A percentile compares a stretch with the other conserved stretches of the same genome.
Conservation (phyloP, 2,329 filamentous ascomycete species). For the Bipolaris oryzae region DNA sequence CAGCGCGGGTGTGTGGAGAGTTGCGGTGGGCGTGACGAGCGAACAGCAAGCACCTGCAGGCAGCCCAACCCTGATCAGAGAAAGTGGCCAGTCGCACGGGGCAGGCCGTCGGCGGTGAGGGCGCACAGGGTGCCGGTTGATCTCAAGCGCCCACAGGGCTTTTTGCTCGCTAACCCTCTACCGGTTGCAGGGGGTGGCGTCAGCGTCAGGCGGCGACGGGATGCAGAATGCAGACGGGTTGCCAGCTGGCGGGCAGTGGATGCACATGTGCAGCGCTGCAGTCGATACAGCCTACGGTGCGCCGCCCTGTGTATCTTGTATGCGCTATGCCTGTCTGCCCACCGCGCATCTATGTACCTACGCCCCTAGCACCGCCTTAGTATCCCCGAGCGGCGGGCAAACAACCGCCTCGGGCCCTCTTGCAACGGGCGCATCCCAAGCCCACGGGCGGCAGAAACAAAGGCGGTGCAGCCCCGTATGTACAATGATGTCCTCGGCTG, state of each 20-base stretch:
- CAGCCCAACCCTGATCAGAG: conserved; percentile 29
- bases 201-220: conserved; percentile 33
- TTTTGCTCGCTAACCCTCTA: conserved; percentile 25
- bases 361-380: no score
- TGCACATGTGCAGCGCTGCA: conserved; percentile 17
- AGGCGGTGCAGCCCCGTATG: background rate
- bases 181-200: conserved; percentile 25
- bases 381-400: no score
- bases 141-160: conserved; percentile 36
- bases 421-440: no score
- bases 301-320: no score
- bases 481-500: background rate
- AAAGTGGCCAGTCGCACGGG: conserved; percentile 36
- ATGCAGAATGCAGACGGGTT: conserved; percentile 24
- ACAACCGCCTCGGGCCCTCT: no score
- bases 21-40: conserved; percentile 36
- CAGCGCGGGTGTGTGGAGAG: conserved; percentile 31
- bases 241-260: conserved; percentile 33
- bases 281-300: background rate
- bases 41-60: conserved; percentile 41
- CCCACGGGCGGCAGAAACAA: conserved; percentile 17
- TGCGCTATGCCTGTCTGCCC: no score
- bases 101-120: conserved; percentile 43
- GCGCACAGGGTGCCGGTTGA: conserved; percentile 36
- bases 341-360: background rate